Base-by-base conservation (phyloP, 306 rosid genomes). In the Vigna unguiculata region DNA sequence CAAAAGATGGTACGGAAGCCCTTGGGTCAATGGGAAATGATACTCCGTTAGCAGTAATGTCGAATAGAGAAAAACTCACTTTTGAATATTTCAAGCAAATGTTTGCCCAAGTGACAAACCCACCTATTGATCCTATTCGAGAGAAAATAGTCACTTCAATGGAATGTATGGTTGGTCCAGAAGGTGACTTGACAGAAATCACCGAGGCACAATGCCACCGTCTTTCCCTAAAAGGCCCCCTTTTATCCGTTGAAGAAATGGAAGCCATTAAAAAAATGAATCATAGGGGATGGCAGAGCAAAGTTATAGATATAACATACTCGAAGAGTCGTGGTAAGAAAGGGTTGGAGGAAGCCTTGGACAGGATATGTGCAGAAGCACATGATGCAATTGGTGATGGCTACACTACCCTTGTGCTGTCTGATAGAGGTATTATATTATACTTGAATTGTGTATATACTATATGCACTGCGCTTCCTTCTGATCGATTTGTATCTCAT, bases 31-130 rank as follows among this genome's bases (percentile, higher is more conserved):
- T 60, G 67, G 67, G 67, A 30, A 60, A 60, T 60, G 67, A 60
- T 30, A 60, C 67, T 60, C 67, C 67, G n/a, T 60, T 60, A 60
- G 67, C 67, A 12, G 14, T 60, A 21, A 60, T 60, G 67, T 60
- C 67, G 32, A 60, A 60, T 60, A 30, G 67, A 60, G 67, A 60
- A 60, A 60, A 60, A 60, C 67, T 60, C 43, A 60, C 67, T 14
- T 60, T 60, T 16, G 67, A 60, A 40, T 60, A 60, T 40, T 60
- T 60, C 22, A 60, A 60, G 67, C 67, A 60, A 60, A 60, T 60
- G 67, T 60, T 60, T 32, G 67, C 67, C 45, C 67, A 60, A 60
- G 67, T 60, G 67, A 60, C 67, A 60, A 60, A 60, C 22, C 67
- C 67, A 32, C 67, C 67, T 2, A 60, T 60, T 30, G 67, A 60